Conservation (phyloP, 2,329 filamentous ascomycete genomes). For the Karstenula rhodostoma region DNA sequence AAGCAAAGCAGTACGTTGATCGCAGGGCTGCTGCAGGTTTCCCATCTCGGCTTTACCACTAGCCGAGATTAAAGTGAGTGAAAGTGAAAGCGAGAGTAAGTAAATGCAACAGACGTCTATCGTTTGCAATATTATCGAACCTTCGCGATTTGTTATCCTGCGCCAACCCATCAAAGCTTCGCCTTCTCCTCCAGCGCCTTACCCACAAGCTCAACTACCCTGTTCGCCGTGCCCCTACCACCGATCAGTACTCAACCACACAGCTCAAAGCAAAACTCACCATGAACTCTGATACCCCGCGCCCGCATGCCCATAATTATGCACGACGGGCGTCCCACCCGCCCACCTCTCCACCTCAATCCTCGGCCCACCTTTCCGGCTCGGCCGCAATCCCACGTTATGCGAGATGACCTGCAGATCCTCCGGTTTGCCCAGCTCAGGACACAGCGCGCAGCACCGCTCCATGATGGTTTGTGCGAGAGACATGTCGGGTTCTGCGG, state of each 20-base stretch:
- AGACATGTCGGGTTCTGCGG: constrained; percentile 77
- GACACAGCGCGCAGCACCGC: constrained; percentile 71
- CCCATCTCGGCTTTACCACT: too few species aligned
- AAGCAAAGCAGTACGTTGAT: too few species aligned
- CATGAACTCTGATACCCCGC: constrained; percentile 72
- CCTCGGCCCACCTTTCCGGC: constrained; percentile 75
- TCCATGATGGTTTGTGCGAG: constrained; percentile 85
- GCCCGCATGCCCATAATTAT: constrained; percentile 82
- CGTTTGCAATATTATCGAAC: not conserved
- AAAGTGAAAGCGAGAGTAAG: too few species aligned
- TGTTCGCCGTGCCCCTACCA: constrained; percentile 52
- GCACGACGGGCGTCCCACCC: constrained; percentile 64
- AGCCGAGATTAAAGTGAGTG: too few species aligned
- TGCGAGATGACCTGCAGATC: constrained; percentile 80
- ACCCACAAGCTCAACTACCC: constrained; percentile 51
- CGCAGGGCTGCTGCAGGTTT: too few species aligned
- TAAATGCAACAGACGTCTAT: not conserved
- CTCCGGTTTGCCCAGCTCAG: constrained; percentile 72
- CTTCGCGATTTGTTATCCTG: not conserved
- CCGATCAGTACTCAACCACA: not conserved
- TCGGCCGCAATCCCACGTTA: constrained; percentile 81
- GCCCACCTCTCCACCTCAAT: constrained; percentile 74
- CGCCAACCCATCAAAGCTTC: constrained; percentile 30
- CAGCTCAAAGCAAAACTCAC: constrained; percentile 23
- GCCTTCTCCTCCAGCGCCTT: constrained; percentile 31